Conservation (phyloP, 495 filamentous ascomycete genomes). For the Lasiosphaeria ovina region DNA sequence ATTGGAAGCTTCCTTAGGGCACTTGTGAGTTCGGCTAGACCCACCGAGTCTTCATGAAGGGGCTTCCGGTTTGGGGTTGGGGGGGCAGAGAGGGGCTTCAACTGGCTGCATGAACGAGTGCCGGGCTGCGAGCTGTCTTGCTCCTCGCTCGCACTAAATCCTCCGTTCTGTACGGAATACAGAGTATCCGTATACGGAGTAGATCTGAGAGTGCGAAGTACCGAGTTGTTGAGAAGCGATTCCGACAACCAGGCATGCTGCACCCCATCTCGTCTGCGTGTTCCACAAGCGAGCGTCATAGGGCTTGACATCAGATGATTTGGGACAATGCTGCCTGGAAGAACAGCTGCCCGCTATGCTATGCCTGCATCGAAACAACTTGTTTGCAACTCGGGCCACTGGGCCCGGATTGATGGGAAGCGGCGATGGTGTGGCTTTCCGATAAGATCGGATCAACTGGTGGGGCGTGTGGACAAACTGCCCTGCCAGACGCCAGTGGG, state of each 20-base stretch:
- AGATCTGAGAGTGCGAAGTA: no score
- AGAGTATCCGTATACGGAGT: background rate
- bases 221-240: background rate
- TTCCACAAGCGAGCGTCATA: background rate
- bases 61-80: background rate
- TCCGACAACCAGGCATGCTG: background rate
- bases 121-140: background rate
- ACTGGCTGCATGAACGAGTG: background rate
- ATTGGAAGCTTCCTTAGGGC: conserved; percentile 17
- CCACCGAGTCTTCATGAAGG: background rate
- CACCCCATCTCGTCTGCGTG: background rate
- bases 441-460: conserved; percentile 2
- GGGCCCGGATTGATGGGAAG: background rate
- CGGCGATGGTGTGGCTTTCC: background rate
- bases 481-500: no score
- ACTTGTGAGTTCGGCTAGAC: conserved; percentile 7
- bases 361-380: background rate
- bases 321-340: background rate
- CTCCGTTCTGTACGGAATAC: background rate
- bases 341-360: background rate
- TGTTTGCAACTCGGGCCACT: background rate
- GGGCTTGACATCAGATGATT: background rate
- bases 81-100: background rate
- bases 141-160: background rate
- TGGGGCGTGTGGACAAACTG: background rate